These are phyloP conservation scores for Pseudogymnoascus destructans DNA, from an alignment of 2,329 filamentous ascomycete genomes.

Conservation along the genomic window DNA sequence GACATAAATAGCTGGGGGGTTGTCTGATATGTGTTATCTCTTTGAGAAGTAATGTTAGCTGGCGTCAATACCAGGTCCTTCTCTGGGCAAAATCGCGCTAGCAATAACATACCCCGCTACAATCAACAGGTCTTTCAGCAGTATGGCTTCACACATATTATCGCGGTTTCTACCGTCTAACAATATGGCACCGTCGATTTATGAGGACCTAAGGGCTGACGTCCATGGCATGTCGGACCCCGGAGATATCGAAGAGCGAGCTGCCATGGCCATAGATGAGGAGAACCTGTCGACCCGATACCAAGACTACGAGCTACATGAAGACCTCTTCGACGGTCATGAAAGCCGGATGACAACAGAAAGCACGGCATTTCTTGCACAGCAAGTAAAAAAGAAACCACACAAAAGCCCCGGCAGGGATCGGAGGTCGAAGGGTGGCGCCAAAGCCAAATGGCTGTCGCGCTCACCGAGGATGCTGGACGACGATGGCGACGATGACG, in stretches of 20 bases:
- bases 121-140: slow-evolving; percentile 13
- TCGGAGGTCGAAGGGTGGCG: slow-evolving; percentile 11
- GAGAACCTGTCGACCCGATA: slow-evolving; percentile 23
- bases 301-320: slow-evolving; percentile 24
- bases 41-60: slow-evolving; percentile 3
- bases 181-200: slow-evolving; percentile 24
- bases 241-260: slow-evolving; percentile 25
- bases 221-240: slow-evolving; percentile 20
- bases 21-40: not conserved
- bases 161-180: slow-evolving; percentile 25
- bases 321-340: slow-evolving; percentile 23
- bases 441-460: slow-evolving; percentile 19
- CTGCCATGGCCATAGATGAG: slow-evolving; percentile 25
- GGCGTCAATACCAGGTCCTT: not conserved
- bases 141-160: slow-evolving; percentile 26
- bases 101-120: not conserved
- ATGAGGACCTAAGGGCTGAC: slow-evolving; percentile 25
- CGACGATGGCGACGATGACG: slow-evolving; percentile 35
- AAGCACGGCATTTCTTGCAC: slow-evolving; percentile 23
- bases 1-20: not conserved
- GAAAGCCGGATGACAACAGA: slow-evolving; percentile 23
- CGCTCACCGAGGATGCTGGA: slow-evolving; percentile 26
- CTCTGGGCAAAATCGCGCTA: slow-evolving; percentile 1
- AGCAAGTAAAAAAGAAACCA: slow-evolving; percentile 14
- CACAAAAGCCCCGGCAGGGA: slow-evolving; percentile 8